phyloP scores from a whole-genome alignment of 2,329 filamentous ascomycete species.

The Lizonia empirigonia region DNA sequence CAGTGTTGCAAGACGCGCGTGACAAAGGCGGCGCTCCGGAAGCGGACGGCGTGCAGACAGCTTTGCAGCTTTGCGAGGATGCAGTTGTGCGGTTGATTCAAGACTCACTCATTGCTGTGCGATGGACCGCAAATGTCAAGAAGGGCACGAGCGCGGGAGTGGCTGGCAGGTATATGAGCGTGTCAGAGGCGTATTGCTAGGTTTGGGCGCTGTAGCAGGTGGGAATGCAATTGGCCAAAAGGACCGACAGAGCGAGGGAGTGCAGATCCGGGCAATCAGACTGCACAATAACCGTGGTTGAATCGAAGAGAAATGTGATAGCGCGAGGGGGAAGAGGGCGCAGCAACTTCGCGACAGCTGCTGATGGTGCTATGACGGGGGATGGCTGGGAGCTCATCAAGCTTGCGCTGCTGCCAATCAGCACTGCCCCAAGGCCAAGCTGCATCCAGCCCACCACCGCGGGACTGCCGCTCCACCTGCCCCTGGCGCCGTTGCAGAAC shows the following conservation, averaged over 20 bases:
- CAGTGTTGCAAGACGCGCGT: slow-evolving; percentile 8
- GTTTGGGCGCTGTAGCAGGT: slow-evolving; percentile 5
- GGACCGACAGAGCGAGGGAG: neutral
- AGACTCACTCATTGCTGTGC: slow-evolving; percentile 19
- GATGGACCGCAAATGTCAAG: slow-evolving; percentile 2
- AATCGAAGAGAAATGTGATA: slow-evolving; percentile 1
- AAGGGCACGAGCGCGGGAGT: neutral
- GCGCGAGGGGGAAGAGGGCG: slow-evolving; percentile 17
- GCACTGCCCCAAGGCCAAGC: slow-evolving; percentile 18
- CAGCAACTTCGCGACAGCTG: slow-evolving; percentile 7
- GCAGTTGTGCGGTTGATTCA: neutral
- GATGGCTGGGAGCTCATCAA: slow-evolving; percentile 15
- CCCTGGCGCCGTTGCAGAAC: slow-evolving; percentile 21
- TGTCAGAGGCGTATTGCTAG: slow-evolving; percentile 15
- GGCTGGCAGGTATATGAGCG: slow-evolving; percentile 13
- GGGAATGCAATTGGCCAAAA: slow-evolving; percentile 10
- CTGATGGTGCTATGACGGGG: slow-evolving; percentile 14
- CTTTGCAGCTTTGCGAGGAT: neutral
- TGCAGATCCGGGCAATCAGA: slow-evolving; percentile 12
- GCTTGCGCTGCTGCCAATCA: slow-evolving; percentile 11
- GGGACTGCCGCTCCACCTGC: slow-evolving; percentile 15
- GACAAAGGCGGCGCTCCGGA: slow-evolving; percentile 10
- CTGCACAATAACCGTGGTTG: neutral
- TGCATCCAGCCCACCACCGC: slow-evolving; percentile 4
- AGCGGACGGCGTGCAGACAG: no score